phyloP scores from a whole-genome alignment of 2,329 filamentous ascomycete species.

The Ceratocystiopsis sp. region DNA sequence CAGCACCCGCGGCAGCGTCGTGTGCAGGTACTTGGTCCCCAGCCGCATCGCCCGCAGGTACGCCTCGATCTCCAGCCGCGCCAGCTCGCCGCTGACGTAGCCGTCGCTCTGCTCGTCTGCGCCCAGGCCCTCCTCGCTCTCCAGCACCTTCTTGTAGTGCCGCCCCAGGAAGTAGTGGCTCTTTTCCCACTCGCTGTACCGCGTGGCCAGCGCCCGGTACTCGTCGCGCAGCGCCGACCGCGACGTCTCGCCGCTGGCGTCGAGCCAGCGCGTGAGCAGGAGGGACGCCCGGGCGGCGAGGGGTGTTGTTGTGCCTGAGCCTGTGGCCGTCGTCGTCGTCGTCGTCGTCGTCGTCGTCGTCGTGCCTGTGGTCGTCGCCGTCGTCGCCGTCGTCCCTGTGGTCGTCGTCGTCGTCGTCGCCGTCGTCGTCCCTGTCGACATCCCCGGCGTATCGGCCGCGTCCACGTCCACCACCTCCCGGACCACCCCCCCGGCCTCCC shows the following conservation, averaged over 20 bases:
- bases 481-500: background rate
- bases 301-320: too few relatives aligned
- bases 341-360: too few relatives aligned
- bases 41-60: slow-evolving; percentile 74
- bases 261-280: slow-evolving; percentile 90
- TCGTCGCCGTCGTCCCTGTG: too few relatives aligned
- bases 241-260: slow-evolving; percentile 84
- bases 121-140: slow-evolving; percentile 68
- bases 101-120: slow-evolving; percentile 60
- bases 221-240: slow-evolving; percentile 61
- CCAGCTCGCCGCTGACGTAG: slow-evolving; percentile 64
- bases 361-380: too few relatives aligned
- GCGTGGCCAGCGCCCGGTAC: slow-evolving; percentile 68
- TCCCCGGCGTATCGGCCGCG: too few relatives aligned
- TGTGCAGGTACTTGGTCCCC: slow-evolving; percentile 90
- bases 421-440: too few relatives aligned
- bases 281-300: slow-evolving; percentile 54
- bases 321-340: too few relatives aligned
- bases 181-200: slow-evolving; percentile 69
- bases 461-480: too few relatives aligned
- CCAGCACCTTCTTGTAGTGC: slow-evolving; percentile 91
- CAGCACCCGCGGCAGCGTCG: slow-evolving; percentile 78
- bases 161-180: slow-evolving; percentile 93
- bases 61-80: slow-evolving; percentile 83
- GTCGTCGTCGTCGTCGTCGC: too few relatives aligned